Evolutionary conservation across 148 eudicot genomes (phyloP).

Genomic region (Chenopodium quinoa): DNA sequence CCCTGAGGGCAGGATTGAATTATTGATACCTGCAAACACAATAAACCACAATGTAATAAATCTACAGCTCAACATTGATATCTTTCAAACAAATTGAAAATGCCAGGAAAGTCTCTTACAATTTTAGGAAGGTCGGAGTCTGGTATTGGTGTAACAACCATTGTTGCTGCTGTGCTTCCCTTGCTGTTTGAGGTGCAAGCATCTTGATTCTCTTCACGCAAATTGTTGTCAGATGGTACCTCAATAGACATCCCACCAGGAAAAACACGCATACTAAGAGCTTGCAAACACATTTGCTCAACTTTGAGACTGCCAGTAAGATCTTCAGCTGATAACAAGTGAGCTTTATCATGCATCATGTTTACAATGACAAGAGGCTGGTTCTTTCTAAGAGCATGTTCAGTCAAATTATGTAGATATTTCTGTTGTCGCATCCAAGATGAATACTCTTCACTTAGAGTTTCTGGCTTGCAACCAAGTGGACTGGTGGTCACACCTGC

Average conservation of each 20-base stretch:
- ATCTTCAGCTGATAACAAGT: conserved; percentile 43
- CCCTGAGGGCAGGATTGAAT: conserved; percentile 60
- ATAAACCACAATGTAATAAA: neutral
- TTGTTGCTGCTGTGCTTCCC: conserved; percentile 29
- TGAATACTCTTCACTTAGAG: conserved; percentile 48
- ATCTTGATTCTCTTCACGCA: conserved; percentile 48
- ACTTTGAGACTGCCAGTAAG: conserved; percentile 49
- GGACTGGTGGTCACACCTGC: conserved; percentile 34
- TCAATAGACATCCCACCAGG: conserved; percentile 49
- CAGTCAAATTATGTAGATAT: conserved; percentile 61
- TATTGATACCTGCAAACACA: conserved; percentile 47
- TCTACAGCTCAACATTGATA: no score
- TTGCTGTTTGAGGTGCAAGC: conserved; percentile 43
- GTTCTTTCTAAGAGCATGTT: conserved; percentile 74
- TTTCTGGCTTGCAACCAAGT: conserved; percentile 39
- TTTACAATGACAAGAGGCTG: conserved; percentile 71
- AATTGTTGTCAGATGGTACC: conserved; percentile 38
- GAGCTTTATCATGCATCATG: conserved; percentile 61
- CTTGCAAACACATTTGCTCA: conserved; percentile 66
- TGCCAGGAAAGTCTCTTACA: conserved; percentile 42
- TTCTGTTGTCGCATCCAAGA: conserved; percentile 55
- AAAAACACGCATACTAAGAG: conserved; percentile 58
- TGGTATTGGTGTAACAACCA: conserved; percentile 26
- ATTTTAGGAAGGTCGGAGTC: conserved; percentile 70
- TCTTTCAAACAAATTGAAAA: neutral